phyloP scores from a whole-genome alignment of 148 eudicot species.

The Simmondsia chinensis region DNA sequence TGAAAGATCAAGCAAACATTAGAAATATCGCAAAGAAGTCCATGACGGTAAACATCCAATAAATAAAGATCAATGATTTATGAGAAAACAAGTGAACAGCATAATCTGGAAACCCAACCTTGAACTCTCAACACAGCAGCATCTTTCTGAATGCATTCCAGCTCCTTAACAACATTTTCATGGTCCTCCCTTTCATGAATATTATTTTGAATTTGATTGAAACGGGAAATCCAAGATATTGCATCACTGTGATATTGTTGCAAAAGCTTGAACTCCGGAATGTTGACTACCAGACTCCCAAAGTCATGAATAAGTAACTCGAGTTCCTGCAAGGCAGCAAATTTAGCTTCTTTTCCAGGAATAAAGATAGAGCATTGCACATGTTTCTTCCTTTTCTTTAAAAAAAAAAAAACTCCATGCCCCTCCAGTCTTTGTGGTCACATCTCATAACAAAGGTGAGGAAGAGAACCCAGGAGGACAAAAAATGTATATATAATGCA shows the following conservation, averaged over 20 bases:
- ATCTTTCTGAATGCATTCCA: constrained; percentile 54
- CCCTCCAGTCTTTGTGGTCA: no score
- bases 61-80: not conserved
- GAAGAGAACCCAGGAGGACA: not conserved
- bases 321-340: constrained; percentile 66
- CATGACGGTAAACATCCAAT: not conserved
- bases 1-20: constrained; percentile 7
- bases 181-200: constrained; percentile 57
- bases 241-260: constrained; percentile 62
- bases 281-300: constrained; percentile 36
- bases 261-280: constrained; percentile 67
- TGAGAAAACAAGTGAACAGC: not conserved
- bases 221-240: constrained; percentile 68
- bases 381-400: no score
- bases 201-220: constrained; percentile 28
- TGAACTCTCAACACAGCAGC: constrained; percentile 55
- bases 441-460: no score
- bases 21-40: not conserved
- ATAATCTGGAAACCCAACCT: constrained; percentile 31
- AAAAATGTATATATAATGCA: not conserved
- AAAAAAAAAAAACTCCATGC: no score
- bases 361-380: no score
- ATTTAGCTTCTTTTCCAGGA: no score
- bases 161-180: constrained; percentile 57
- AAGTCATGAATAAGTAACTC: constrained; percentile 52